Evolutionary conservation across 495 filamentous ascomycete species (phyloP).

Genomic region (Cairneyella variabilis): DNA sequence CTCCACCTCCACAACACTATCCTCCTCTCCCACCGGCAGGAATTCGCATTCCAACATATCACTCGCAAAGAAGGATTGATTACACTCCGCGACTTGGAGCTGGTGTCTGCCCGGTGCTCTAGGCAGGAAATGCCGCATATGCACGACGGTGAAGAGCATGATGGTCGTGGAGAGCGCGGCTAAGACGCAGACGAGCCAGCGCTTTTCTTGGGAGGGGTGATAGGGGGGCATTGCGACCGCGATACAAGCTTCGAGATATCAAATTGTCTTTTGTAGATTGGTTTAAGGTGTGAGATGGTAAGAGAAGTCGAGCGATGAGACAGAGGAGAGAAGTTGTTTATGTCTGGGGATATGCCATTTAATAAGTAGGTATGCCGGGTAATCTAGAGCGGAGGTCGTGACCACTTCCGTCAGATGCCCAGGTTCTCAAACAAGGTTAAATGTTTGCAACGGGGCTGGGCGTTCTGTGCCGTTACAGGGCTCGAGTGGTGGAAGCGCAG

Average conservation of each 20-base stretch:
- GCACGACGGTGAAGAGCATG: slow-evolving; percentile 19
- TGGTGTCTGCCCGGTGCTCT: background rate
- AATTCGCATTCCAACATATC: slow-evolving; percentile 5
- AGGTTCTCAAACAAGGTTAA: no score
- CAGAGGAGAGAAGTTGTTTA: background rate
- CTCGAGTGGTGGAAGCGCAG: no score
- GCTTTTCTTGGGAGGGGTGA: slow-evolving; percentile 2
- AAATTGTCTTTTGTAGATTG: background rate
- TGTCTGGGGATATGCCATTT: background rate
- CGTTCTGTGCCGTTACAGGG: no score
- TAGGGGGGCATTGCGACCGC: background rate
- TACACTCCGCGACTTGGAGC: background rate
- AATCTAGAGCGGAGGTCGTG: no score
- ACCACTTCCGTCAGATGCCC: no score
- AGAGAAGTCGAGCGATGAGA: background rate
- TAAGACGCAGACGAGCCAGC: slow-evolving; percentile 5
- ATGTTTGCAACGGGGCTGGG: no score
- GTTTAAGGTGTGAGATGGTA: background rate
- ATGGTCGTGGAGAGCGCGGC: slow-evolving; percentile 12
- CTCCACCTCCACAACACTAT: no score
- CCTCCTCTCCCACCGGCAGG: no score
- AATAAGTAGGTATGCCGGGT: no score
- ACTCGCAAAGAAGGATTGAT: slow-evolving; percentile 4
- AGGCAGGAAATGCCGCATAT: slow-evolving; percentile 14
- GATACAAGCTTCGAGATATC: no score